These are phyloP conservation scores for Quercus phellos DNA, from an alignment of 331 rosid genomes.

Conservation along the genomic window DNA sequence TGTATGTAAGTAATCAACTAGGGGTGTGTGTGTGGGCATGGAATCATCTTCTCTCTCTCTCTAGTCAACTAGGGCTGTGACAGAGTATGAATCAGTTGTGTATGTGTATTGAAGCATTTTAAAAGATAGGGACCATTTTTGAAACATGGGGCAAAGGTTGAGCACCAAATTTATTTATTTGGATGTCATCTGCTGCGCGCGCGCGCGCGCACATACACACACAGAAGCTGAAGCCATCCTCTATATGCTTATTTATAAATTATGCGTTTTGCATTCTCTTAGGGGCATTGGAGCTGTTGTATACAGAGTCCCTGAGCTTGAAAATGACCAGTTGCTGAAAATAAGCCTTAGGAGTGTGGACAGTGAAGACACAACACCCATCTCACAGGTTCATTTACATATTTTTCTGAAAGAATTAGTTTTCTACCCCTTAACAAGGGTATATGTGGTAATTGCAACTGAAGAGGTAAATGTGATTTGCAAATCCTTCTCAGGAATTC, in stretches of 20 bases:
- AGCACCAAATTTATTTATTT: too few relatives aligned
- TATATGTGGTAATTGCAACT: neutral
- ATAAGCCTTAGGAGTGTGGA: slow-evolving; percentile 73
- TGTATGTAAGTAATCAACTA: too few relatives aligned
- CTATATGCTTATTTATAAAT: neutral
- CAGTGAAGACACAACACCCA: slow-evolving; percentile 61
- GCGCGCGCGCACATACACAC: too few relatives aligned
- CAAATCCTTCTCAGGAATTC: slow-evolving; percentile 46
- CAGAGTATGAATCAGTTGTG: too few relatives aligned
- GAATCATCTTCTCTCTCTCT: too few relatives aligned
- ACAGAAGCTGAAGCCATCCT: neutral
- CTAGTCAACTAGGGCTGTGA: too few relatives aligned
- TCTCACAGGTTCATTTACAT: slow-evolving; percentile 55
- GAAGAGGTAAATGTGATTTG: slow-evolving; percentile 4
- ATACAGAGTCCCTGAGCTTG: slow-evolving; percentile 63
- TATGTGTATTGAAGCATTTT: too few relatives aligned
- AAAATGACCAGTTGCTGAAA: slow-evolving; percentile 53
- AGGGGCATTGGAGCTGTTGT: slow-evolving; percentile 87
- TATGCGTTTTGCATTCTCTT: slow-evolving; percentile 8
- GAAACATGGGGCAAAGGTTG: too few relatives aligned
- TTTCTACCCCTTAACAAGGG: neutral
- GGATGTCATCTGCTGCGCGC: neutral
- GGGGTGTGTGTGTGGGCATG: too few relatives aligned
- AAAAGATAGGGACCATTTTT: too few relatives aligned
- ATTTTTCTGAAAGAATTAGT: slow-evolving; percentile 13